Evolutionary conservation across 371 early-diverging fungal species (phyloP), one percentile per base, ranked within the genome.

Genomic region (Lichtheimia ramosa): DNA sequence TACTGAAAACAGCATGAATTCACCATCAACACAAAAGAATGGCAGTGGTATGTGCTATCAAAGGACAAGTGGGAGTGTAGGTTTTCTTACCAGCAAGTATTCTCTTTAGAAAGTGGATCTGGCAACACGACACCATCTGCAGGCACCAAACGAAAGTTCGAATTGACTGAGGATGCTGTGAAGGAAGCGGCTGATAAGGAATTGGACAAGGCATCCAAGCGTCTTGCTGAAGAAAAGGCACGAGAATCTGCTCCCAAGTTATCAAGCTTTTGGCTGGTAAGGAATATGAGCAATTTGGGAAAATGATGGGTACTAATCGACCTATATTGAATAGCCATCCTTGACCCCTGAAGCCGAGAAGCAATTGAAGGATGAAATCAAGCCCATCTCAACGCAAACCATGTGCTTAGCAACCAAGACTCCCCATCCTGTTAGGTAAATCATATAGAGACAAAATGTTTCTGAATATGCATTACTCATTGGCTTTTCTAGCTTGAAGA

Each of bases 251-350:
- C 89, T 56, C 71, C 83, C 6, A 81, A 76, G 24, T 63, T 92
- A 23, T 87, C 88, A 6, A 89, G 88, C 58, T 93, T 92, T 64
- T 93, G 93, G 93, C 72, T 92, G 76, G 92, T 90, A 83, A 62
- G 62, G 12, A 15, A 34, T 10, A 3, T 10, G n/a, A 27, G 16
- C 2, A n/a, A 34, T 41, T 51, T 10, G 6, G 4, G 53, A 2
- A 8, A 40, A 41, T 52, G 24, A 12, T 15, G 46, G 16, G 1
- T 46, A 46, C 0, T 46, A 55, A 3, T 5, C 16, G 16, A 14
- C n/a, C 48, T 43, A 4, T 25, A 16, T 18, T 43, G 15, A 20
- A 23, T 69, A 90, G 89, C 92, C 94, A 7, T 83, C 89, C 1
- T 63, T 90, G 53, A 91, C 92, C 0, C 94, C 92, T 8, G 83